These are phyloP conservation scores for Exutisphaerella laricina DNA, from an alignment of 2,329 filamentous ascomycete genomes.

Conservation along the genomic window DNA sequence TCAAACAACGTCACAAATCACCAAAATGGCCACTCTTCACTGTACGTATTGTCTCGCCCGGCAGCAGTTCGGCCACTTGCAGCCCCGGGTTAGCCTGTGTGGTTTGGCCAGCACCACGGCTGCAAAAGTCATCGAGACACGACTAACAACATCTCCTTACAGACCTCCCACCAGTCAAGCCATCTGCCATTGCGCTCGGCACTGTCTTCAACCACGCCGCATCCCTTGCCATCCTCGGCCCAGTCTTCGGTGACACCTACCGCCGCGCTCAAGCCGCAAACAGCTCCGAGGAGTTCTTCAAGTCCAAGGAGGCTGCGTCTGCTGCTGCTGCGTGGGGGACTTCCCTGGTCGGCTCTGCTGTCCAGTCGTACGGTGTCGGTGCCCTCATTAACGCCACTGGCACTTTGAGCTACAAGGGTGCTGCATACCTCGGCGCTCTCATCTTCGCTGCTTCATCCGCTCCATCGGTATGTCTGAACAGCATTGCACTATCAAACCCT, in stretches of 20 bases:
- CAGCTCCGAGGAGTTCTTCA: constrained; percentile 93
- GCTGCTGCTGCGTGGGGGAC: constrained; percentile 87
- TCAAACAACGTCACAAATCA: constrained; percentile 17
- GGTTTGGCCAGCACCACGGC: too few relatives aligned
- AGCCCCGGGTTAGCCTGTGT: too few relatives aligned
- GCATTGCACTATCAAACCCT: background rate
- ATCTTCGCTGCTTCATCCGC: constrained; percentile 90
- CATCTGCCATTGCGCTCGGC: constrained; percentile 93
- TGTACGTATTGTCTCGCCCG: constrained; percentile 44
- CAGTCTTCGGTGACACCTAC: constrained; percentile 92
- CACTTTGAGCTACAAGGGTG: constrained; percentile 93
- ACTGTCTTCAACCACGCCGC: constrained; percentile 92
- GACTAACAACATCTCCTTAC: constrained; percentile 12
- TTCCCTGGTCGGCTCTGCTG: constrained; percentile 77
- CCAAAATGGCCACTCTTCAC: constrained; percentile 54
- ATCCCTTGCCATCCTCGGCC: constrained; percentile 79
- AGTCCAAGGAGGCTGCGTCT: constrained; percentile 83
- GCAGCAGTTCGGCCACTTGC: background rate
- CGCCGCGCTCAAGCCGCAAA: constrained; percentile 85
- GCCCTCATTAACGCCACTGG: constrained; percentile 75
- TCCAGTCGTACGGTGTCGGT: constrained; percentile 48
- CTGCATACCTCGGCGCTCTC: constrained; percentile 83
- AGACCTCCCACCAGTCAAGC: constrained; percentile 84
- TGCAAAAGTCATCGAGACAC: constrained; percentile 5
- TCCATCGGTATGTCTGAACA: constrained; percentile 62